These are phyloP conservation scores for Leishmania gerbilli DNA, from an alignment of 208 protist genomes.

Conservation along the genomic window DNA sequence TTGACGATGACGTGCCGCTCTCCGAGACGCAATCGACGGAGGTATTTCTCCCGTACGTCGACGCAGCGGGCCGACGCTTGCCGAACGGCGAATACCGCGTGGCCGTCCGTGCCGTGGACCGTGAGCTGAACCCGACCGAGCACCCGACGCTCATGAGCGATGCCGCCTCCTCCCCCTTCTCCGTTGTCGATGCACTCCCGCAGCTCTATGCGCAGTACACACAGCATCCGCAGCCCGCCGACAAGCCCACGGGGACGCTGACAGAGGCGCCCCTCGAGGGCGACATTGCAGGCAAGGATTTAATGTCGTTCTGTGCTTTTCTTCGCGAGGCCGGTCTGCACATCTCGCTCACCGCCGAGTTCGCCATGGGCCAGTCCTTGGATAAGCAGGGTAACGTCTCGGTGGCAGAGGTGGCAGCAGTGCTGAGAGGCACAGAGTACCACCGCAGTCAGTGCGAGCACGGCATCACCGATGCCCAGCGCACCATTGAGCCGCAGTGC, in stretches of 20 bases:
- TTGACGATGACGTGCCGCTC: slow-evolving; percentile 72
- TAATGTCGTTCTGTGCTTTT: slow-evolving; percentile 71
- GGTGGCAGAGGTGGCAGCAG: slow-evolving; percentile 42
- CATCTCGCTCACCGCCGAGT: slow-evolving; percentile 75
- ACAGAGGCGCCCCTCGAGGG: slow-evolving; percentile 16
- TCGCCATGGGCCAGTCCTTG: slow-evolving; percentile 75
- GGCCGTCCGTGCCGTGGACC: slow-evolving; percentile 70
- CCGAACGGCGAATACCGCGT: slow-evolving; percentile 78
- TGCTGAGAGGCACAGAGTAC: slow-evolving; percentile 44
- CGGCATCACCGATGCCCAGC: slow-evolving; percentile 62
- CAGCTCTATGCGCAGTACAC: slow-evolving; percentile 69
- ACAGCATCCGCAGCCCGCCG: background rate
- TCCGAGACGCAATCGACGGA: slow-evolving; percentile 46
- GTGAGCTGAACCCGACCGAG: slow-evolving; percentile 28
- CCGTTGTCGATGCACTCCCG: slow-evolving; percentile 74
- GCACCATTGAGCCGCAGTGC: slow-evolving; percentile 49
- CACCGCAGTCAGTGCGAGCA: slow-evolving; percentile 55
- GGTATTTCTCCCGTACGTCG: slow-evolving; percentile 72
- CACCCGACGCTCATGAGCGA: slow-evolving; percentile 54
- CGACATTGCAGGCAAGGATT: slow-evolving; percentile 40
- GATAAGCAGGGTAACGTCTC: slow-evolving; percentile 56
- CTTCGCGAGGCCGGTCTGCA: slow-evolving; percentile 76
- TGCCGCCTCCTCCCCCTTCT: slow-evolving; percentile 58
- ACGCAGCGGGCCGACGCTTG: slow-evolving; percentile 44
- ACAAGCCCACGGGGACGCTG: background rate